Base-by-base conservation (phyloP, 2,329 filamentous ascomycete species). In the Elsinoe necatrix region DNA sequence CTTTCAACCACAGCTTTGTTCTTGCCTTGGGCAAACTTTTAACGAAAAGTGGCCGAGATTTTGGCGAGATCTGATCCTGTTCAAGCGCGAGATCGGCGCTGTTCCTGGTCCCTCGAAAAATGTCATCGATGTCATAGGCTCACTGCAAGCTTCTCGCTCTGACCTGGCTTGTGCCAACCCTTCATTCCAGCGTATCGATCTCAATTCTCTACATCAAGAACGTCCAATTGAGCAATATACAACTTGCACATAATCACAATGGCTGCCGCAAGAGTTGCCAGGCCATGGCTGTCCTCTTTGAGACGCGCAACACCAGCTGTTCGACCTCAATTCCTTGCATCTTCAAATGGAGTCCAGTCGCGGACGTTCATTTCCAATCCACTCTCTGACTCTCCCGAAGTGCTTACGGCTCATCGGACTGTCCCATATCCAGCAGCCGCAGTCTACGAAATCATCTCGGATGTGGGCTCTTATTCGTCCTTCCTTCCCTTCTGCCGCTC, bases 401-500 rank as follows among this genome's bases (percentile, higher is more conserved):
- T 76, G 61, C 78, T 97, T 57, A 82, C 80, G 54, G 90, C 89
- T 9, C 78, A 79, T 18, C 86, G 89, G 60, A 86, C 79, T 3
- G 84, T 97, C 12, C 86, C 87, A 12, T 95, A 95, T 76, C 74
- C 84, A 0, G 76, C 83, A 29, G 66, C 72, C 3, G 76, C 82
- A 1, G 83, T 98, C 63, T 98, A 93, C 80, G 77, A 78, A 63
- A 80, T 96, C 56, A 91, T 98, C 70, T 84, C 90, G 73, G 89
- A 96, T 71, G 84, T 98, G 62, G 82, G 89, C 70, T 83, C 82
- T 61, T 98, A 98, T 80, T 76, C 80, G 35, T 70, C 77, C 62
- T 98, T 97, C 77, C 82, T 98, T n/a, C 93, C 93, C 9, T 96
- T 95, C 79, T 95, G 92, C 73, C 80, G 82, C 42, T 77, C 77